Base-by-base conservation (phyloP, 2,329 filamentous ascomycete species). In the Diaporthe capsici region DNA sequence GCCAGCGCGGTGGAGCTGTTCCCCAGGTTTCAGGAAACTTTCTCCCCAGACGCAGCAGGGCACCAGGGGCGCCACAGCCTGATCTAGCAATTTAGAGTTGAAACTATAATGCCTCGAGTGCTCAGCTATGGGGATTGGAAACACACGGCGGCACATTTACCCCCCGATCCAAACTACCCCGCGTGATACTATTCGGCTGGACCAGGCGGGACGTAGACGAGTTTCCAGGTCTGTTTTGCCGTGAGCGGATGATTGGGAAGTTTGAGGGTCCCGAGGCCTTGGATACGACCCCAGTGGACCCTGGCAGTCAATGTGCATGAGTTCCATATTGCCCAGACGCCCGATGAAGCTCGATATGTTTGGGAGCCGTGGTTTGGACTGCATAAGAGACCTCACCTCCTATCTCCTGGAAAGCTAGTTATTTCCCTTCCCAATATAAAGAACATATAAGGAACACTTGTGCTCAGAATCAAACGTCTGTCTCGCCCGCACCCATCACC, bases 11-110 rank as follows among this genome's bases (percentile, higher is more conserved):
- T n/a, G 65, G 65, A 70, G 65, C 49, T 9, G 49, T 42, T 70
- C 65, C 49, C 65, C 65, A 70, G 65, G 65, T 55, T 70, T 70
- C 65, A 70, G n/a, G 8, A 70, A 70, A 70, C 65, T 34, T 70
- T 70, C 47, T 68, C 65, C 65, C 65, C 65, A 70, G 65, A 55
- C n/a, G 9, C 15, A 42, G 65, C 63, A 51, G 31, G n/a, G 47
- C 63, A 25, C 47, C 42, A 39, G 12, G 31, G 47, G 34, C 10
- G 44, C 44, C 44, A 67, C 17, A 51, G 63, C 44, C 20, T 67
- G 63, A 17, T 8, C 63, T 51, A 68, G 22, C 63, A 25, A 34
- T 39, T 68, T 68, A 68, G 63, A 53, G 65, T 68, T 68, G 65
- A 68, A 53, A 53, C 65, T 70, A 55, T 55, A 55, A 55, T 68